phyloP scores from a whole-genome alignment of 106 monocot species.

The Ottelia alismoides region DNA sequence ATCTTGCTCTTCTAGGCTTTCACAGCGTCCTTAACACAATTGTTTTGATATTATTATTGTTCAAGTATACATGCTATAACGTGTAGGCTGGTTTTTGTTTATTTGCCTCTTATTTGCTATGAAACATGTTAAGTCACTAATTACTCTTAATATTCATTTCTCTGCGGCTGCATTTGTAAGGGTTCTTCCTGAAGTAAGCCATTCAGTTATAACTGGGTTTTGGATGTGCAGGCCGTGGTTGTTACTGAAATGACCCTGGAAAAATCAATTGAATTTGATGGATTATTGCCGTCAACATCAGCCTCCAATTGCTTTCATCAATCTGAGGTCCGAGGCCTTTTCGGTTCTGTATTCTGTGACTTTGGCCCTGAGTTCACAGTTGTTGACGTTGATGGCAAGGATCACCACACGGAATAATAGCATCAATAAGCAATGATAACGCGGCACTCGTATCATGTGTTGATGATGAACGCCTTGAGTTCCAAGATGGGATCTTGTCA shows the following conservation, averaged over 20 bases:
- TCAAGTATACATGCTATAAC: too few relatives aligned
- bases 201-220: too few relatives aligned
- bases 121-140: too few relatives aligned
- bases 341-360: conserved; percentile 81
- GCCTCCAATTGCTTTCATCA: conserved; percentile 85
- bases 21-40: too few relatives aligned
- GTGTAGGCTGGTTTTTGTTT: too few relatives aligned
- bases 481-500: conserved; percentile 91
- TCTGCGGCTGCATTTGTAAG: too few relatives aligned
- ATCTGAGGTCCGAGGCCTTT: conserved; percentile 82
- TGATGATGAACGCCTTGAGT: conserved; percentile 82
- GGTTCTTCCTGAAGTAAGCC: too few relatives aligned
- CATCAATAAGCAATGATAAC: conserved; percentile 64
- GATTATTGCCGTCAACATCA: conserved; percentile 66
- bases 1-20: too few relatives aligned
- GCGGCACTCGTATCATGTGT: conserved; percentile 68
- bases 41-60: too few relatives aligned
- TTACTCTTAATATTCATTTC: too few relatives aligned
- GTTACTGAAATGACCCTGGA: conserved; percentile 79
- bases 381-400: conserved; percentile 82
- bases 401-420: conserved; percentile 88
- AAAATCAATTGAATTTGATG: conserved; percentile 69
- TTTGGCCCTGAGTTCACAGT: conserved; percentile 89
- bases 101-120: too few relatives aligned
- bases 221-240: conserved; percentile 67